Conservation (phyloP, 345 rosid genomes). For the Erodium maritimum region DNA sequence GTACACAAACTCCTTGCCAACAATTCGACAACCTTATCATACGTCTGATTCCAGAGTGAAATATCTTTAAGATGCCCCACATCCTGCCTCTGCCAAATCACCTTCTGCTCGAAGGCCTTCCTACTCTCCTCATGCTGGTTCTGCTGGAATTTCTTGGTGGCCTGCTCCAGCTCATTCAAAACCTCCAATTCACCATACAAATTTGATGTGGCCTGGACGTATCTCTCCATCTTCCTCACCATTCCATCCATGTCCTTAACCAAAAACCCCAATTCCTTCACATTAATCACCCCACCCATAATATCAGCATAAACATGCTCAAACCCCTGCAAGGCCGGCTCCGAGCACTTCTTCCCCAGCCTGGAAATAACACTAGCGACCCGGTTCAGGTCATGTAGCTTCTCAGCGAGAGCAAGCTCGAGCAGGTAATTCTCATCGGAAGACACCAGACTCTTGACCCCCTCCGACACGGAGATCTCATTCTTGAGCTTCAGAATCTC, state of each 20-base stretch:
- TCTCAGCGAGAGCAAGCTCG: conserved; percentile 71
- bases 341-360: conserved; percentile 74
- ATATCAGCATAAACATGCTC: conserved; percentile 91
- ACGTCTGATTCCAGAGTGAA: conserved; percentile 82
- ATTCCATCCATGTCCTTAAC: conserved; percentile 91
- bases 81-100: conserved; percentile 92
- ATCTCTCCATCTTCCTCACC: conserved; percentile 88
- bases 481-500: conserved; percentile 61
- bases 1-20: conserved; percentile 84
- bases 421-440: conserved; percentile 51
- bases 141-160: conserved; percentile 60
- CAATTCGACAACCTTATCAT: conserved; percentile 83
- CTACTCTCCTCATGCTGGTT: conserved; percentile 77
- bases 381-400: conserved; percentile 66
- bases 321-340: conserved; percentile 86
- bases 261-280: conserved; percentile 65
- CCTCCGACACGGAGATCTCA: conserved; percentile 59
- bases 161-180: conserved; percentile 72
- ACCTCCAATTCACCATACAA: conserved; percentile 88
- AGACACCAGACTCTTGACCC: conserved; percentile 50
- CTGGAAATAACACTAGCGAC: conserved; percentile 77
- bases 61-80: conserved; percentile 78
- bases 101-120: conserved; percentile 82
- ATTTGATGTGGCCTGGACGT: conserved; percentile 53
- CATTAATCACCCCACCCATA: conserved; percentile 60